These are phyloP conservation scores for Xylariaceae sp. DNA, from an alignment of 2,329 filamentous ascomycete genomes.

Conservation along the genomic window DNA sequence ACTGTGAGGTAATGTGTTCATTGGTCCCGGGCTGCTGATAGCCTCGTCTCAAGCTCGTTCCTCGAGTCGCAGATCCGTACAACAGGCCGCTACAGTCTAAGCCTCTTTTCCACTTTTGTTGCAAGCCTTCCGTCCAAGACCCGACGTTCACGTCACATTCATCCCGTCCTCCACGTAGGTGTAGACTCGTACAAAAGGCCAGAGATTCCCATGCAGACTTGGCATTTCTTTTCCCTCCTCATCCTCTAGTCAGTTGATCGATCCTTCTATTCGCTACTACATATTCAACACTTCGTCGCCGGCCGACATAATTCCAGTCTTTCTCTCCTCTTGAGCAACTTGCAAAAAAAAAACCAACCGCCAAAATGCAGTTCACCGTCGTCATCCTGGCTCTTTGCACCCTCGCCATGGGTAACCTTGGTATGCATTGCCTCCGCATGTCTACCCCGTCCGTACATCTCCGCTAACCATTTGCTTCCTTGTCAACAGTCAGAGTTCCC, in stretches of 20 bases:
- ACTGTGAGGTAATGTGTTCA: slow-evolving; percentile 4
- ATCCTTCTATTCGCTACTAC: slow-evolving; percentile 19
- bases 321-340: slow-evolving; percentile 17
- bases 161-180: not conserved
- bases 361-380: slow-evolving; percentile 48
- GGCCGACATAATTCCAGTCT: slow-evolving; percentile 38
- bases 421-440: too few relatives aligned
- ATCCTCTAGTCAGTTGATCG: slow-evolving; percentile 20
- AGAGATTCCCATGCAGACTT: slow-evolving; percentile 6
- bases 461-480: not conserved
- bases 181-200: slow-evolving; percentile 17
- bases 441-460: not conserved
- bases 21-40: slow-evolving; percentile 2
- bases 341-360: slow-evolving; percentile 15
- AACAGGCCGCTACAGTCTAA: slow-evolving; percentile 5
- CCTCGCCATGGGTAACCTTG: slow-evolving; percentile 34
- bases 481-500: slow-evolving; percentile 22
- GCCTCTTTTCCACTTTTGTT: slow-evolving; percentile 4
- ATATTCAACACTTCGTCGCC: slow-evolving; percentile 38
- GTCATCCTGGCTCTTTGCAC: slow-evolving; percentile 39
- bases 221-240: slow-evolving; percentile 12
- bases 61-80: slow-evolving; percentile 17
- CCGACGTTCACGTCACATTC: slow-evolving; percentile 3
- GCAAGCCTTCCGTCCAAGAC: slow-evolving; percentile 4
- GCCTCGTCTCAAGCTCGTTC: slow-evolving; percentile 18